Conservation (phyloP, 331 rosid species). For the Arachis monticola region DNA sequence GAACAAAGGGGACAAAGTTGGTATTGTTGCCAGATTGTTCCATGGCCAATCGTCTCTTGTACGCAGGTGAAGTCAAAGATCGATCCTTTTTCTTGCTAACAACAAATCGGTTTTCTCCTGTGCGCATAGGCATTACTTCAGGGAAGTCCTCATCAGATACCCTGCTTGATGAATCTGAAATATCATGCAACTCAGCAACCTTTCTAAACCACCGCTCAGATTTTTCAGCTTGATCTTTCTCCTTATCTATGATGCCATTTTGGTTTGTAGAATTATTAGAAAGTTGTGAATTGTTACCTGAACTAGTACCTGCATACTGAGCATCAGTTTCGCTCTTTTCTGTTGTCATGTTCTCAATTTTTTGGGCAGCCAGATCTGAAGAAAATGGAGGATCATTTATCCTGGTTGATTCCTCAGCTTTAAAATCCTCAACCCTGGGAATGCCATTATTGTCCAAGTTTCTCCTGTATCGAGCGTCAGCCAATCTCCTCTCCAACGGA, state of each 20-base stretch:
- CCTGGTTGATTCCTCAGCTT: constrained; percentile 36
- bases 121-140: constrained; percentile 91
- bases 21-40: constrained; percentile 69
- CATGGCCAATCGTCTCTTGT: constrained; percentile 72
- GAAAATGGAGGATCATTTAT: constrained; percentile 49
- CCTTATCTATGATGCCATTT: constrained; percentile 45
- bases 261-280: constrained; percentile 40
- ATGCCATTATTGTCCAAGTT: constrained; percentile 54
- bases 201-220: constrained; percentile 89
- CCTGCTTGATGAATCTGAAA: constrained; percentile 61
- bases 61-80: constrained; percentile 84
- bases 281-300: constrained; percentile 31
- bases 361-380: constrained; percentile 54
- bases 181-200: constrained; percentile 81
- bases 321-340: constrained; percentile 43
- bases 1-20: constrained; percentile 87
- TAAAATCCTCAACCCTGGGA: constrained; percentile 40
- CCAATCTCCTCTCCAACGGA: constrained; percentile 77
- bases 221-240: constrained; percentile 72
- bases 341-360: constrained; percentile 45
- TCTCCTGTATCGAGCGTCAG: constrained; percentile 59
- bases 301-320: constrained; percentile 35
- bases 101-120: constrained; percentile 92
- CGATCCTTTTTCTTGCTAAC: constrained; percentile 90
- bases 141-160: constrained; percentile 87